phyloP scores from a whole-genome alignment of 164 flowering plant genomes.

The Warburgia ugandensis region DNA sequence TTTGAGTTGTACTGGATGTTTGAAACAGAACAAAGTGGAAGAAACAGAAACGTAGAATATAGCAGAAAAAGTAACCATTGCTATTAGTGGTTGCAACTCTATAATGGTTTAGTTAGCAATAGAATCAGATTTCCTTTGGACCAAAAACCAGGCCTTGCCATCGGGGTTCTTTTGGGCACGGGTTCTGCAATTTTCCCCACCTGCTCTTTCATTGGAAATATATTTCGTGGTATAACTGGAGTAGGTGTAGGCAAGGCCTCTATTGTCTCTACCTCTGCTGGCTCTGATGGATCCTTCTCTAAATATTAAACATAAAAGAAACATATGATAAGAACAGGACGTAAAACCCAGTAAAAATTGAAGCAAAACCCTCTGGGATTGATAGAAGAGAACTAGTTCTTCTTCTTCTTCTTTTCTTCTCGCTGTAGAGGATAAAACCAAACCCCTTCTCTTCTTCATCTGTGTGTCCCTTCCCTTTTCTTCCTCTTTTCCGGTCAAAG shows the following conservation, averaged over 20 bases:
- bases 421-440: no score
- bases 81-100: conserved; percentile 54
- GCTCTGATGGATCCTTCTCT: not conserved
- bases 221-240: conserved; percentile 50
- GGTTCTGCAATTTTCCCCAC: conserved; percentile 11
- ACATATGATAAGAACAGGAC: not conserved
- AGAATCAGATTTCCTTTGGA: conserved; percentile 49
- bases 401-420: no score
- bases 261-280: not conserved
- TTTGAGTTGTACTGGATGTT: not conserved
- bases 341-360: not conserved
- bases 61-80: conserved; percentile 67
- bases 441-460: no score
- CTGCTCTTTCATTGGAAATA: conserved; percentile 42
- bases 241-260: conserved; percentile 75
- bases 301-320: not conserved
- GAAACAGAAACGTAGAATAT: conserved; percentile 56
- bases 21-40: not conserved
- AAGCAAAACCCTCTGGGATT: not conserved
- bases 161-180: conserved; percentile 40
- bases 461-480: no score
- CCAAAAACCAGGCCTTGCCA: conserved; percentile 57
- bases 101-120: conserved; percentile 74
- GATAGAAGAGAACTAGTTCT: no score
- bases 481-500: no score